These are phyloP conservation scores for Kazachstania martiniae DNA, from an alignment of 805 yeast species.

Conservation along the genomic window DNA sequence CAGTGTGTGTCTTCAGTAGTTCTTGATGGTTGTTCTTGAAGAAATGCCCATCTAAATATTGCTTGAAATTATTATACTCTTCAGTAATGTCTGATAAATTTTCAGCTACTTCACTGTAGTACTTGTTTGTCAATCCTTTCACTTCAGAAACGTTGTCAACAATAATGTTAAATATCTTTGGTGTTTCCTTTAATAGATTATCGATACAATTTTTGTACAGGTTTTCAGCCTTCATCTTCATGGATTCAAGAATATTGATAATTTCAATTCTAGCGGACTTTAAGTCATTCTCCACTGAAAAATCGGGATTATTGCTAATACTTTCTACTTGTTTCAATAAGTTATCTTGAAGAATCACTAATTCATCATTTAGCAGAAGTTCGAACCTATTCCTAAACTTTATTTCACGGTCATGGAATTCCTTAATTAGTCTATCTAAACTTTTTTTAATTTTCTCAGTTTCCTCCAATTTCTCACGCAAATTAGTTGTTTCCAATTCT, in stretches of 20 bases:
- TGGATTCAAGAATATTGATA: conserved; percentile 6
- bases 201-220: conserved; percentile 17
- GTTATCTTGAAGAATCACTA: conserved; percentile 10
- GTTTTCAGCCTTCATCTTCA: conserved; percentile 13
- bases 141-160: conserved; percentile 12
- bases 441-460: conserved; percentile 11
- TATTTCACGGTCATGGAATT: conserved; percentile 15
- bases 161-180: conserved; percentile 13
- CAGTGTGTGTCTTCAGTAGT: conserved; percentile 16
- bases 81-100: conserved; percentile 24
- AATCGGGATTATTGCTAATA: conserved; percentile 2
- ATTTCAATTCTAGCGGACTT: conserved; percentile 16
- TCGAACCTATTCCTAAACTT: conserved; percentile 13
- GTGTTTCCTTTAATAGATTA: conserved; percentile 16
- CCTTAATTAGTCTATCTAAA: conserved; percentile 14
- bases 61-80: conserved; percentile 23
- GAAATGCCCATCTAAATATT: conserved; percentile 21
- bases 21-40: conserved; percentile 20
- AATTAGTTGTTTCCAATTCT: conserved; percentile 8
- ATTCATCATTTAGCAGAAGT: conserved; percentile 15
- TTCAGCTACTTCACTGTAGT: conserved; percentile 14
- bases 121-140: conserved; percentile 9
- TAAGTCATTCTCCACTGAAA: conserved; percentile 10
- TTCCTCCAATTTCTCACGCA: conserved; percentile 16
- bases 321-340: conserved; percentile 8